These are phyloP conservation scores for Aspergillus sp. DNA, from an alignment of 2,329 filamentous ascomycete genomes.

Conservation along the genomic window DNA sequence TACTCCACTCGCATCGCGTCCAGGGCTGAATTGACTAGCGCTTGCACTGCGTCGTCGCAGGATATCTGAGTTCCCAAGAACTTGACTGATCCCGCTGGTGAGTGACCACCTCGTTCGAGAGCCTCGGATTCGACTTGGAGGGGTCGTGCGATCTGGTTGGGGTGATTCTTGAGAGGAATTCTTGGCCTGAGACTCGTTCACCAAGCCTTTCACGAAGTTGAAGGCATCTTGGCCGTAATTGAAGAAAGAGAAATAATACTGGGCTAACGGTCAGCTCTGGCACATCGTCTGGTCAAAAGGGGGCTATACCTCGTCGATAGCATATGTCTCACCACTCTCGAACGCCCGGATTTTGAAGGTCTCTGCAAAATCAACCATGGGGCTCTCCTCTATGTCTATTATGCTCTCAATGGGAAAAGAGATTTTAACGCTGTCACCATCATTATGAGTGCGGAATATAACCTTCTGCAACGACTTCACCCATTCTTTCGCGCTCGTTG, in stretches of 20 bases:
- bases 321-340: constrained; percentile 90
- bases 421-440: constrained; percentile 96
- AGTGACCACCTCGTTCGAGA: constrained; percentile 22
- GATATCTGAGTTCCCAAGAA: constrained; percentile 8
- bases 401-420: constrained; percentile 85
- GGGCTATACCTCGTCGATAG: constrained; percentile 76
- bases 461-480: constrained; percentile 90
- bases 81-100: constrained; percentile 14
- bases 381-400: constrained; percentile 87
- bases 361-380: constrained; percentile 86
- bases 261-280: constrained; percentile 15
- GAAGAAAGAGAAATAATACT: constrained; percentile 98
- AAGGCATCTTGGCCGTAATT: constrained; percentile 80
- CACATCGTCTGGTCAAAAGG: neutral
- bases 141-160: constrained; percentile 12
- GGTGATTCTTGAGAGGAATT: constrained; percentile 31
- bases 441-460: constrained; percentile 93
- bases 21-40: constrained; percentile 53
- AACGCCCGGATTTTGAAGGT: constrained; percentile 92
- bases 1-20: constrained; percentile 49
- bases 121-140: constrained; percentile 14
- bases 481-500: constrained; percentile 90
- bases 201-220: constrained; percentile 69
- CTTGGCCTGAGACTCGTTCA: constrained; percentile 61
- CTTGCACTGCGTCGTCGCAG: constrained; percentile 62